Conservation (phyloP, 208 protist genomes). For the Acanthamoeba quina region DNA sequence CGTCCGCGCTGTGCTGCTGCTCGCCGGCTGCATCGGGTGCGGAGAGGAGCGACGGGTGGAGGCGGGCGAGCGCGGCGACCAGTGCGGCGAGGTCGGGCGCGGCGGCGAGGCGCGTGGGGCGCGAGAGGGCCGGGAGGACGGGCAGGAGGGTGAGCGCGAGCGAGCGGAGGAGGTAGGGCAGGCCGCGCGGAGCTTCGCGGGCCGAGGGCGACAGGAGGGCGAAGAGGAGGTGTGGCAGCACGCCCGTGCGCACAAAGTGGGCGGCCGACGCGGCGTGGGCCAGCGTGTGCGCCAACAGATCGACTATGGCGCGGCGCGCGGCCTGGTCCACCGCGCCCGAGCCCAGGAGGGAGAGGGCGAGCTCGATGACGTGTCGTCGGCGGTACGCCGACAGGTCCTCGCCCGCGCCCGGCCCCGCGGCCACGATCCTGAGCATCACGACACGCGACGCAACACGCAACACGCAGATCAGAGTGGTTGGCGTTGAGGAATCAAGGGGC, state of each 20-base stretch:
- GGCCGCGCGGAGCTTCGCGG: not conserved
- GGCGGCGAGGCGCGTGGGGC: not conserved
- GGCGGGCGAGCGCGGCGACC: not conserved
- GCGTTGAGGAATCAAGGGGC: too few relatives aligned
- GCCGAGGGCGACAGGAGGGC: not conserved
- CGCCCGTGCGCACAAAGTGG: slow-evolving; percentile 12
- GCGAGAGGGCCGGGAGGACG: not conserved
- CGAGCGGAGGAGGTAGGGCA: not conserved
- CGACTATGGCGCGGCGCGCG: not conserved
- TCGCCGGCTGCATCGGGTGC: not conserved
- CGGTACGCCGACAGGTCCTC: not conserved
- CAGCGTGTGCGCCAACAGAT: not conserved
- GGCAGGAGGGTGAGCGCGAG: not conserved
- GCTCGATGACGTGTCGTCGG: not conserved
- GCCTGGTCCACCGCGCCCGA: not conserved
- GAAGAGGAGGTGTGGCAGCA: not conserved
- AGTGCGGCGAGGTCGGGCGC: not conserved
- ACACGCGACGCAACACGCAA: too few relatives aligned
- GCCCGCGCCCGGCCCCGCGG: not conserved
- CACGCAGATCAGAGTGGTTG: too few relatives aligned
- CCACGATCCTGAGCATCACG: not conserved
- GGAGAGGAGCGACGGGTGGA: not conserved
- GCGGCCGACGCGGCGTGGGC: not conserved
- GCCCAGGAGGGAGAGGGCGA: slow-evolving; percentile 13
- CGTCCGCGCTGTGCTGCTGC: not conserved